phyloP scores from a whole-genome alignment of 1,139 yeast species.

The Taphrina populina region DNA sequence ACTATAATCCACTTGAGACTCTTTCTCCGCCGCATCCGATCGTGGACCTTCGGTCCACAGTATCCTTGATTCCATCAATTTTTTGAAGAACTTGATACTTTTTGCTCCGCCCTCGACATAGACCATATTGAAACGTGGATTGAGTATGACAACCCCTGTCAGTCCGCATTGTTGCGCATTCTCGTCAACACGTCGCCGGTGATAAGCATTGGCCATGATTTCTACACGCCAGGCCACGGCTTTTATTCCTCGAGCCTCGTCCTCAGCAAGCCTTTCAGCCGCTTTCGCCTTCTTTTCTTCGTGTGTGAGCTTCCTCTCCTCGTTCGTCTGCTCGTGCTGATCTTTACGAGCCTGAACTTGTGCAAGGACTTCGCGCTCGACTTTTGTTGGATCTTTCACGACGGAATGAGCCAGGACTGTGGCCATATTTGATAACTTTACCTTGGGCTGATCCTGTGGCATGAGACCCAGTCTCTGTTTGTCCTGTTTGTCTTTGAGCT shows the following conservation, averaged over 20 bases:
- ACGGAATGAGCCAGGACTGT: conserved; percentile 81
- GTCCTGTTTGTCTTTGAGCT: conserved; percentile 71
- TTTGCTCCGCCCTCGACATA: conserved; percentile 72
- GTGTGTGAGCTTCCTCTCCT: conserved; percentile 58
- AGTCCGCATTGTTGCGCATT: conserved; percentile 74
- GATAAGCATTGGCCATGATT: conserved; percentile 61
- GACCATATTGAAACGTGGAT: conserved; percentile 56
- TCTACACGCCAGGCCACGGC: conserved; percentile 61
- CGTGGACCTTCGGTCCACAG: conserved; percentile 59
- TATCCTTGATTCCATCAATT: conserved; percentile 61
- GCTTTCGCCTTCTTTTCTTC: conserved; percentile 57
- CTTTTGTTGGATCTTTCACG: conserved; percentile 84
- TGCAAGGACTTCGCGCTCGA: conserved; percentile 67
- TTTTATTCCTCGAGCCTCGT: conserved; percentile 56
- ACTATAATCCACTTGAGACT: conserved; percentile 47
- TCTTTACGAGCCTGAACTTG: conserved; percentile 65
- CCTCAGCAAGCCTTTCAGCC: conserved; percentile 51
- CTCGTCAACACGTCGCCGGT: conserved; percentile 68
- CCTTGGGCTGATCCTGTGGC: conserved; percentile 88
- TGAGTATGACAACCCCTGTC: conserved; percentile 57
- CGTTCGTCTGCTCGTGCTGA: conserved; percentile 64
- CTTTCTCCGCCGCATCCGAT: conserved; percentile 41
- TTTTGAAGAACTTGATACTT: conserved; percentile 60
- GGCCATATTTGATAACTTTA: conserved; percentile 78
- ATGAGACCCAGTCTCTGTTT: conserved; percentile 75